Evolutionary conservation across 2,329 filamentous ascomycete species (phyloP).

Genomic region (Fonsecaea multimorphosa): DNA sequence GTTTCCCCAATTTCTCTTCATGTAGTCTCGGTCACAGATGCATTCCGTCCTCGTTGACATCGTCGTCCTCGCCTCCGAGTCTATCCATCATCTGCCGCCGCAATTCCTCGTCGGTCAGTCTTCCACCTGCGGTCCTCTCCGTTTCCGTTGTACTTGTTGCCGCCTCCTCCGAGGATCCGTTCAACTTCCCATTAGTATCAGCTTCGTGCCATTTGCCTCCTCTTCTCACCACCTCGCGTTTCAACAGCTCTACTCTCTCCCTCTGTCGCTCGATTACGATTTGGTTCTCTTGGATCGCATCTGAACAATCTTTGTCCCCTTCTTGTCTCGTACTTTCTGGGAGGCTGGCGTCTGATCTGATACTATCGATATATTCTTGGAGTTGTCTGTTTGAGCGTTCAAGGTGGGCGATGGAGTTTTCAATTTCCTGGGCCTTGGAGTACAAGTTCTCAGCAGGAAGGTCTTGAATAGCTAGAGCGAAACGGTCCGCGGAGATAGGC

Average conservation of each 20-base stretch:
- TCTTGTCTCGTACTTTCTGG: constrained; percentile 38
- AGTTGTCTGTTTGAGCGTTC: constrained; percentile 63
- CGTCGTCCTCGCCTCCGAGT: constrained; percentile 42
- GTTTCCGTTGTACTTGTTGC: constrained; percentile 3
- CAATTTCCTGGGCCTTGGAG: constrained; percentile 65
- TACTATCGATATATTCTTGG: constrained; percentile 54
- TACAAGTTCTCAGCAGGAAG: constrained; percentile 65
- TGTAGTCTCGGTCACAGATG: constrained; percentile 46
- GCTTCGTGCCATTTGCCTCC: constrained; percentile 60
- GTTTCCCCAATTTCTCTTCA: neutral
- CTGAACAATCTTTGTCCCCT: constrained; percentile 60
- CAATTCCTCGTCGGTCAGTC: constrained; percentile 52
- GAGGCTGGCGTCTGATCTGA: constrained; percentile 39
- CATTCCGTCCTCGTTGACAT: constrained; percentile 48
- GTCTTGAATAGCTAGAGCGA: constrained; percentile 62
- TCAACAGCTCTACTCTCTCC: constrained; percentile 61
- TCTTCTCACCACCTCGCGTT: constrained; percentile 61
- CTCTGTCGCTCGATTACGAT: constrained; percentile 62
- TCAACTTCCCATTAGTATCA: constrained; percentile 33
- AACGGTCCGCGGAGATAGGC: constrained; percentile 59
- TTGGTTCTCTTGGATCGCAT: constrained; percentile 65
- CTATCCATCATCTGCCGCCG: constrained; percentile 46
- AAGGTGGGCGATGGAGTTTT: constrained; percentile 66
- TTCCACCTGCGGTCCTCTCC: constrained; percentile 39
- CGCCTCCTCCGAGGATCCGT: constrained; percentile 19